Evolutionary conservation across 179 eudicot species (phyloP), one percentile per base, ranked within the genome.

Genomic region (Patellifolia procumbens): DNA sequence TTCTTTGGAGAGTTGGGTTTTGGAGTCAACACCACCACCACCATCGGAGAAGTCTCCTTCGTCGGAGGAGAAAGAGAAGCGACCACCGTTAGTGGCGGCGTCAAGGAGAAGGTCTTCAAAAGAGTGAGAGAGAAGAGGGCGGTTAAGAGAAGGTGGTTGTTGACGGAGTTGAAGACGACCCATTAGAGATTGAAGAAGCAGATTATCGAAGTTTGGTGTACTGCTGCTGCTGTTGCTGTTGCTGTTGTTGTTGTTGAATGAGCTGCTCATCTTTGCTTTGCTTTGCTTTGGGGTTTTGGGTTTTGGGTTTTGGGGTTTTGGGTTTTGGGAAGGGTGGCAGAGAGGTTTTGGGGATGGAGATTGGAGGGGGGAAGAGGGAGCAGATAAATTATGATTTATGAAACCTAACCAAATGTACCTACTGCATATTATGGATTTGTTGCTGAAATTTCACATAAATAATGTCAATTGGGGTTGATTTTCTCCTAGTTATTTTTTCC

Each of bases 131-230:
- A 84, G 82, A 52, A 82, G 73, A 7, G 82, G 79, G 32, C 83
- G 65, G 35, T 82, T 56, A 28, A 20, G 69, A 42, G 70, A 29
- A 7, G 37, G 39, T 80, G 81, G 34, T 85, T 53, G 49, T 82
- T 65, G 91, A 65, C 82, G 85, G 81, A 87, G 79, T 83, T 91
- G 89, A 80, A 90, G 95, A 32, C 88, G 85, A 49, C 86, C 85
- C 86, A 93, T 85, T 5, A 95, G 87, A 81, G 91, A 81, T 72
- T 92, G 97, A 79, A 94, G 93, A 76, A 94, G 82, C 74, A 95
- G 91, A 80, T 88, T 90, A 83, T 95, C 99, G 81, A 91, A 89
- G 80, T 86, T 87, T 5, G 92, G 86, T 43, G 90, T 73, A 61
- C 48, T 68, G 73, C 42, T 77, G 68, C 84, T 73, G n/a, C n/a